Percentiles rank a stretch among this genome's conserved stretches.
phyloP scores from a whole-genome alignment of 177 flowering plant species.

The Vitis hybrid region DNA sequence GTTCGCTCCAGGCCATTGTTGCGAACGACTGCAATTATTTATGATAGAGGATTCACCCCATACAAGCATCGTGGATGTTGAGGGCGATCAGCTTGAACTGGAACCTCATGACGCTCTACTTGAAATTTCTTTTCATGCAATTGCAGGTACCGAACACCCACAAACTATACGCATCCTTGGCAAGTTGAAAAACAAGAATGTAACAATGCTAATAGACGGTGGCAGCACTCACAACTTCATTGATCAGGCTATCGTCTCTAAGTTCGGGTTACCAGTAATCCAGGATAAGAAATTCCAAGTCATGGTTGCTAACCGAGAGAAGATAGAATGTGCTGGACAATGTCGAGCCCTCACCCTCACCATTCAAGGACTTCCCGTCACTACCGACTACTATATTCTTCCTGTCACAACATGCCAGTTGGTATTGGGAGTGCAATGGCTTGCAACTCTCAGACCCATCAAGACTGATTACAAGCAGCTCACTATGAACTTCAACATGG shows the following conservation, averaged over 20 bases:
- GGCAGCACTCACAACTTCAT: not conserved
- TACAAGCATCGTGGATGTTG: not conserved
- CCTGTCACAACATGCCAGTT: not conserved
- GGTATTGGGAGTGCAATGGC: conserved; percentile 4
- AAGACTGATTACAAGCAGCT: not conserved
- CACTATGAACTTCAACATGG: not conserved
- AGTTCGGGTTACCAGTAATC: not conserved
- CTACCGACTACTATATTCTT: not conserved
- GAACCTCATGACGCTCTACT: no score
- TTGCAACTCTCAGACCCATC: not conserved
- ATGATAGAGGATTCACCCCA: not conserved
- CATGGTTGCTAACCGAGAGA: not conserved
- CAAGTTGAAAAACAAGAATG: not conserved
- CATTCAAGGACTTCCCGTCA: not conserved
- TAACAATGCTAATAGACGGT: not conserved
- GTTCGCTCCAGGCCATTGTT: not conserved
- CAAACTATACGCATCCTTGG: not conserved
- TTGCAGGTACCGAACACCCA: not conserved
- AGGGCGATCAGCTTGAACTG: rapidly evolving
- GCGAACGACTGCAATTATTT: no score
- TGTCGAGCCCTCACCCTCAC: not conserved
- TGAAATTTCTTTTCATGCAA: no score
- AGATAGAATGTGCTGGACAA: not conserved
- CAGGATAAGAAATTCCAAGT: not conserved
- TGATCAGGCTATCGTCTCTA: not conserved